Evolutionary conservation across 768 basidiomycete species (phyloP).

Genomic region (Hygrocybe coccinea): DNA sequence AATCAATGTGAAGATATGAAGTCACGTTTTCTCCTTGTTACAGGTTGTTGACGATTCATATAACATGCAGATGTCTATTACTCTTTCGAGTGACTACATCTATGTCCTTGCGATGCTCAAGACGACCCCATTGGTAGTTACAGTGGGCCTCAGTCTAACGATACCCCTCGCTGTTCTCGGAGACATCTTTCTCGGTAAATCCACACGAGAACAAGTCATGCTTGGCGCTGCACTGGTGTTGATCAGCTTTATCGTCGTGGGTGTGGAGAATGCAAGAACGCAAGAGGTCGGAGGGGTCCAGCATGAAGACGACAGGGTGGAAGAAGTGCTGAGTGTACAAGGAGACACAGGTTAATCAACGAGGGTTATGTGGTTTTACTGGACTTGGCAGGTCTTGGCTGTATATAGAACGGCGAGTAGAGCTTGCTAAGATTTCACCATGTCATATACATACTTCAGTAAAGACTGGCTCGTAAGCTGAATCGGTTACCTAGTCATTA

Average conservation of each 20-base stretch:
- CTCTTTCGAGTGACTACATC: conserved; percentile 77
- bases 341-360: background rate
- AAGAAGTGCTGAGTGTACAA: background rate
- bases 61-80: conserved; percentile 67
- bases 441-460: too few species aligned
- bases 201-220: conserved; percentile 55
- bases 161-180: conserved; percentile 89
- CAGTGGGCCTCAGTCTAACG: conserved; percentile 86
- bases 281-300: background rate
- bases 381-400: too few species aligned
- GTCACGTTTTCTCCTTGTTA: background rate
- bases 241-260: conserved; percentile 70
- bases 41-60: background rate
- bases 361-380: too few species aligned
- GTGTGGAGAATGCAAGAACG: conserved; percentile 36
- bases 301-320: background rate
- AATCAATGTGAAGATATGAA: conserved; percentile 31
- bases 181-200: conserved; percentile 60
- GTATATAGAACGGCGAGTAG: too few species aligned
- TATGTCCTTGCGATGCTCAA: conserved; percentile 92
- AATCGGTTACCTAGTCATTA: too few species aligned
- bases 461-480: too few species aligned
- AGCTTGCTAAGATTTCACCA: too few species aligned
- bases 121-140: conserved; percentile 91
- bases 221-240: conserved; percentile 75